phyloP scores from a whole-genome alignment of 2,329 filamentous ascomycete species.

The Rasamsonia emersonii region DNA sequence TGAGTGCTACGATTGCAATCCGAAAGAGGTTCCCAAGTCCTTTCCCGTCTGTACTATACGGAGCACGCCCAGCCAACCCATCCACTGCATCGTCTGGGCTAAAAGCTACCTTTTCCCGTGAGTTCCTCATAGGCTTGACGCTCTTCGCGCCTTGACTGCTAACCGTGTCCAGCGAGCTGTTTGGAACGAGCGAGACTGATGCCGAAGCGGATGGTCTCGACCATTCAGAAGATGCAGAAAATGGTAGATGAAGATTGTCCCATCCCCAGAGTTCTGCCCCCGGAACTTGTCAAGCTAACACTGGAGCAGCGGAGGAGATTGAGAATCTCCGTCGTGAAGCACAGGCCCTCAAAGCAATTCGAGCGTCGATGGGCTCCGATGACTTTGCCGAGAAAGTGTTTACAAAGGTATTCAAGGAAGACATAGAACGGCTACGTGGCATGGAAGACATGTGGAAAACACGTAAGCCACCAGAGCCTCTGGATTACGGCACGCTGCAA shows the following conservation, averaged over 20 bases:
- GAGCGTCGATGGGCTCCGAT: conserved; percentile 67
- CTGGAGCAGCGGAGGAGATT: conserved; percentile 60
- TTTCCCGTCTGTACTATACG: conserved; percentile 97
- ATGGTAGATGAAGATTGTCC: conserved; percentile 43
- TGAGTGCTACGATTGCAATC: conserved; percentile 91
- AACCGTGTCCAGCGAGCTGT: conserved; percentile 57
- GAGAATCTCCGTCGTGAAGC: conserved; percentile 78
- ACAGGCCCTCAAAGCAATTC: conserved; percentile 72
- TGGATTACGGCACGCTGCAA: conserved; percentile 59
- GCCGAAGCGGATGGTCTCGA: conserved; percentile 59
- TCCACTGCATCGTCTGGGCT: conserved; percentile 98
- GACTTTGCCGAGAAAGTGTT: conserved; percentile 76
- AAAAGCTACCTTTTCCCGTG: conserved; percentile 89
- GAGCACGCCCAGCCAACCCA: conserved; percentile 90
- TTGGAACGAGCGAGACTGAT: conserved; percentile 83
- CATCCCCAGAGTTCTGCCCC: background rate
- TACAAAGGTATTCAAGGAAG: conserved; percentile 82
- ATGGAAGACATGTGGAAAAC: conserved; percentile 98
- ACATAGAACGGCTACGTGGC: conserved; percentile 70
- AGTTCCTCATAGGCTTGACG: conserved; percentile 7
- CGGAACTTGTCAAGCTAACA: conserved; percentile 17
- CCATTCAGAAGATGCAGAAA: conserved; percentile 69
- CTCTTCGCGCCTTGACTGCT: conserved; percentile 13
- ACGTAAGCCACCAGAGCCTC: conserved; percentile 61
- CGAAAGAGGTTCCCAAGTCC: conserved; percentile 82